Evolutionary conservation across 768 basidiomycete genomes (phyloP), one percentile per base, ranked within the genome.

Genomic region (Rhodocollybia butyracea): DNA sequence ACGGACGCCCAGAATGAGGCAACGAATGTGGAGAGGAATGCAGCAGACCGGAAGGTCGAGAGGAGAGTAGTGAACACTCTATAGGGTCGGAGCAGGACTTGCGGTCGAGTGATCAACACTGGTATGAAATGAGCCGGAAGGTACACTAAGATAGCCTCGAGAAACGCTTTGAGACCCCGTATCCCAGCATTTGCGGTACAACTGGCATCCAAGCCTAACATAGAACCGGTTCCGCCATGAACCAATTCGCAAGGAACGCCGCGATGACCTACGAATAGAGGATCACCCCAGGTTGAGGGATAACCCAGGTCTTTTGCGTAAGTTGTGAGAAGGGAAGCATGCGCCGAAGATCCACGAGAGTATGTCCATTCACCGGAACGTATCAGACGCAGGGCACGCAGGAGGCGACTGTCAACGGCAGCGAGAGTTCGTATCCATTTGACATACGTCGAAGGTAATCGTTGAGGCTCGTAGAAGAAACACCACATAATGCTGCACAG

Each of bases 401-500:
- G 65, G 6, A 92, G 65, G 27, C 85, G 81, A 17, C 66, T 60
- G 63, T 92, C 90, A 12, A 91, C 68, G 56, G 81, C 79, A 12
- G 89, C 89, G 15, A 92, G 72, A 8, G 83, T 80, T 56, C 72
- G 73, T 58, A 92, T 91, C 90, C 90, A 92, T 70, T 81, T 88
- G 31, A 87, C 82, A 63, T 91, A 89, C 0, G 85, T 82, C 51
- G 70, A 73, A 29, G 83, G 84, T 29, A 86, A 77, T 52, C 86
- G 81, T 59, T 81, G 73, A 3, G 89, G 88, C 63, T 85, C 75
- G 61, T 92, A 91, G 65, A 89, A 85, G 68, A 88, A 92, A 61
- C 89, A 91, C 90, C 90, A 91, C 88, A 91, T 91, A 52, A 91
- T 90, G 63, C 90, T 91, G 64, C 21, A 26, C 53, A 40, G 24